Base-by-base conservation (phyloP, 2,329 filamentous ascomycete species). In the Aspergillus fischeri region DNA sequence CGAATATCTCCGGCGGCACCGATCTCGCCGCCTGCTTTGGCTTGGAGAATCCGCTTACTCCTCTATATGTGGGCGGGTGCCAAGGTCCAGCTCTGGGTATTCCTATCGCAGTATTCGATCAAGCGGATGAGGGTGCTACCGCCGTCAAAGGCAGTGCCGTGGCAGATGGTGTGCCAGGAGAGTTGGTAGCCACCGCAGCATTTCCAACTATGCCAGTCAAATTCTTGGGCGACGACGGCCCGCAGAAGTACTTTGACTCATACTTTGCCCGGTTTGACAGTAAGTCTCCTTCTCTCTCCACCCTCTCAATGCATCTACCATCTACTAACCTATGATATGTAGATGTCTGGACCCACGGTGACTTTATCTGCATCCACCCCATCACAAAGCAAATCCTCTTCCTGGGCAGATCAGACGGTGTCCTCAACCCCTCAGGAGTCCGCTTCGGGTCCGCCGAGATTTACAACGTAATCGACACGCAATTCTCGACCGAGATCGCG, bases 391-490 rank as follows among this genome's bases (percentile, higher is more conserved):
- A 84, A 60, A 60, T 73, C 20, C 62, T 69, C 51, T 69, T 75
- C 55, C 66, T 70, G 29, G 73, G 73, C 20, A 66, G 70, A 27
- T 68, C 81, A 3, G 90, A 94, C 67, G 90, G 90, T 9, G 90
- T 94, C 6, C 75, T 94, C 49, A 94, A 94, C 68, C 90, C 90
- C 0, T 86, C 83, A 9, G 90, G 90, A 0, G 86, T 94, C n/a
- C 81, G 91, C 0, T 95, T 94, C 66, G 91, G 91, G 0, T 89
- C 86, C 5, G 86, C 88, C 0, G 91, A 94, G 72, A 88, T 94
- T 44, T 95, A 94, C 72, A 83, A 82, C 9, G 87, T 92, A 1
- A 72, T 93, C 3, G 73, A 75, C 52, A 67, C 67, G 28, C 64
- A 82, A 47, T 92, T 93, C 60, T 76, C 83, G 0, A 78, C 82